Percentiles rank a stretch among this genome's conserved stretches.
Conservation (phyloP, 139 green algal genomes). For the Spirogloea muscicola region DNA sequence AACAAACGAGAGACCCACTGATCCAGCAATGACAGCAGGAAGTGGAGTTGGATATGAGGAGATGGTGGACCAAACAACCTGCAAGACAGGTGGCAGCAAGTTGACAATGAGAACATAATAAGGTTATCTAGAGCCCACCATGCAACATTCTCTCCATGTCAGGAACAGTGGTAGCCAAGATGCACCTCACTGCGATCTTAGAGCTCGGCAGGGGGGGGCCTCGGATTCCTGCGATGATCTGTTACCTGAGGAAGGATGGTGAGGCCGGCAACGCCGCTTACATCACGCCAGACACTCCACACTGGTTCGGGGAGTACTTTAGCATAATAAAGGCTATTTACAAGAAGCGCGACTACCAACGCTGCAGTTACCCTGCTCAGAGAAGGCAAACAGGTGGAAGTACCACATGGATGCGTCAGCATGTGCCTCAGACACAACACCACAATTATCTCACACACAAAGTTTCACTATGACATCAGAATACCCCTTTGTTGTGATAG, state of each 20-base stretch:
- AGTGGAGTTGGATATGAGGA: not conserved
- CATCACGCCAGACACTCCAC: constrained; percentile 56
- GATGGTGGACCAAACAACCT: constrained; percentile 25
- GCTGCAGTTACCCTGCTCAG: constrained; percentile 25
- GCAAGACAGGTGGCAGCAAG: not conserved
- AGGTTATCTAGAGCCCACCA: not conserved
- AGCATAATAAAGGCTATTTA: constrained; percentile 25
- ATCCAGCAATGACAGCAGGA: constrained; percentile 12
- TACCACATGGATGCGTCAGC: too few species aligned
- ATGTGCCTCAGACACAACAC: too few species aligned
- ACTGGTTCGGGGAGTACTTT: not conserved
- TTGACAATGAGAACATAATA: not conserved
- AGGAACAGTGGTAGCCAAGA: not conserved
- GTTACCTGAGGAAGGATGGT: constrained; percentile 65
- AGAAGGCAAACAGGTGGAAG: too few species aligned
- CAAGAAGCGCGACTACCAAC: not conserved
- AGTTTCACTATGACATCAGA: too few species aligned
- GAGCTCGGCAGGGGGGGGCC: not conserved
- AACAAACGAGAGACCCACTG: too few species aligned
- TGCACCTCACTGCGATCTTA: not conserved
- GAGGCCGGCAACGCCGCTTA: constrained; percentile 53
- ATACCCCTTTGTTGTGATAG: too few species aligned
- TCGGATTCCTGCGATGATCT: not conserved
- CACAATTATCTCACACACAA: too few species aligned
- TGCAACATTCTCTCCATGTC: not conserved